These are phyloP conservation scores for Lachnellula subtilissima DNA, from an alignment of 2,329 filamentous ascomycete genomes.

Conservation along the genomic window DNA sequence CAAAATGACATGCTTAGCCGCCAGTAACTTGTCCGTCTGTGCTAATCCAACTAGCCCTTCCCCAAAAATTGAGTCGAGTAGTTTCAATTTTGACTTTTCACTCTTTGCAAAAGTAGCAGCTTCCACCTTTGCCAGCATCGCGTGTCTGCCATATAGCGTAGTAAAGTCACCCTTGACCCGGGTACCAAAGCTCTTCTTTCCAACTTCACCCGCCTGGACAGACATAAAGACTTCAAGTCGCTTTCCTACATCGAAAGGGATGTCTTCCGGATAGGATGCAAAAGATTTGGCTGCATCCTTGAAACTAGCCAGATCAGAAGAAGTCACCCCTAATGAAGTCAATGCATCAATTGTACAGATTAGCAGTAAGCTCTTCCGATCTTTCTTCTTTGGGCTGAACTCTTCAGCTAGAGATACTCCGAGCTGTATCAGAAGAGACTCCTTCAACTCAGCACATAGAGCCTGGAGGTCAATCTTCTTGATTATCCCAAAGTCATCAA, in stretches of 20 bases:
- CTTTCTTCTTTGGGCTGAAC: slow-evolving; percentile 5
- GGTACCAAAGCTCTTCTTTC: background rate
- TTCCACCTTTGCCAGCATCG: slow-evolving; percentile 16
- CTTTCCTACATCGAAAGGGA: slow-evolving; percentile 12
- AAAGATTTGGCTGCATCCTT: slow-evolving; percentile 12
- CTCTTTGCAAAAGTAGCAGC: slow-evolving; percentile 10
- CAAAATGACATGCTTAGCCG: slow-evolving; percentile 21
- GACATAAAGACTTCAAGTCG: slow-evolving; percentile 21
- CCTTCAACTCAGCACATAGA: slow-evolving; percentile 13
- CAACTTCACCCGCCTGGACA: slow-evolving; percentile 6
- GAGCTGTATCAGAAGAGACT: slow-evolving; percentile 19
- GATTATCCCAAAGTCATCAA: slow-evolving; percentile 22
- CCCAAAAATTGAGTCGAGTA: slow-evolving; percentile 21
- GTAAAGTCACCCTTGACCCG: slow-evolving; percentile 13
- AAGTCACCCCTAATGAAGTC: slow-evolving; percentile 11
- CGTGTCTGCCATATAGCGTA: slow-evolving; percentile 18
- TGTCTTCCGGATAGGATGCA: background rate
- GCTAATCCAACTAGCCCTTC: slow-evolving; percentile 2
- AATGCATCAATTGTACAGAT: slow-evolving; percentile 25
- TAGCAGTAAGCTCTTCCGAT: slow-evolving; percentile 14
- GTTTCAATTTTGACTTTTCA: slow-evolving; percentile 20
- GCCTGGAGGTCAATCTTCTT: slow-evolving; percentile 13
- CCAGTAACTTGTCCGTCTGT: slow-evolving; percentile 25
- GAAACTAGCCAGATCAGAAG: slow-evolving; percentile 13
- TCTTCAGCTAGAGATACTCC: slow-evolving; percentile 12